Conservation (phyloP, 2,329 filamentous ascomycete genomes). For the Neopestalotiopsis rosae region DNA sequence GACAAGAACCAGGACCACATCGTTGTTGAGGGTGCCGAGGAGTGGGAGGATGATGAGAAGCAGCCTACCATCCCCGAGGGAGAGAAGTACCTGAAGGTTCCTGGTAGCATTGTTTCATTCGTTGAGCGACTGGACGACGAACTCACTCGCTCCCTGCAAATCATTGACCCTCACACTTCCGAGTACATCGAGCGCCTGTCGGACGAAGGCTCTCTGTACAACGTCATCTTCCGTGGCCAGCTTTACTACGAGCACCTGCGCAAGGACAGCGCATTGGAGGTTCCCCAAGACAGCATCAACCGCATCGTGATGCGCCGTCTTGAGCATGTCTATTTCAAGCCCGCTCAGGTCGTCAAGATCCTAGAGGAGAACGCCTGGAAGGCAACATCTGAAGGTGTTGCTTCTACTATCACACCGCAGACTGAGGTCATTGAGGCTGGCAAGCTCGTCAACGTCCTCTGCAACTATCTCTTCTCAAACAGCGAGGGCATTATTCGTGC, state of each 20-base stretch:
- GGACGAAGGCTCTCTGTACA: conserved; percentile 90
- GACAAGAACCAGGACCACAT: conserved; percentile 81
- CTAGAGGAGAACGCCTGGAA: conserved; percentile 96
- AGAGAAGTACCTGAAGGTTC: conserved; percentile 86
- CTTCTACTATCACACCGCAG: conserved; percentile 84
- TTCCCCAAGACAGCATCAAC: conserved; percentile 87
- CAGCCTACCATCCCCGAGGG: conserved; percentile 73
- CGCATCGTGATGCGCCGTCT: conserved; percentile 90
- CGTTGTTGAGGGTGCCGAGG: conserved; percentile 89
- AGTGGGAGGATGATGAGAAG: conserved; percentile 99
- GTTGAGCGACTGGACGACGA: conserved; percentile 96
- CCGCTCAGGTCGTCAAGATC: conserved; percentile 88
- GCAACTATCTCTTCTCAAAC: conserved; percentile 92
- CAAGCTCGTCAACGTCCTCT: conserved; percentile 82
- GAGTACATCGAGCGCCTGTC: conserved; percentile 96
- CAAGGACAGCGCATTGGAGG: conserved; percentile 72
- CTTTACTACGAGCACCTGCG: conserved; percentile 86
- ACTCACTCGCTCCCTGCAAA: conserved; percentile 94
- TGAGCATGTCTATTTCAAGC: conserved; percentile 99
- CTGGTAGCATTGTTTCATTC: conserved; percentile 92
- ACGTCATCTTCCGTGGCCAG: conserved; percentile 85
- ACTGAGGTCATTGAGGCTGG: conserved; percentile 70
- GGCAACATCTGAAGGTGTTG: conserved; percentile 68
- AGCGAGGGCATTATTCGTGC: conserved; percentile 96
- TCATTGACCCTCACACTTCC: conserved; percentile 96